Conservation (phyloP, 805 yeast species). For the Monosporozyma unispora region DNA sequence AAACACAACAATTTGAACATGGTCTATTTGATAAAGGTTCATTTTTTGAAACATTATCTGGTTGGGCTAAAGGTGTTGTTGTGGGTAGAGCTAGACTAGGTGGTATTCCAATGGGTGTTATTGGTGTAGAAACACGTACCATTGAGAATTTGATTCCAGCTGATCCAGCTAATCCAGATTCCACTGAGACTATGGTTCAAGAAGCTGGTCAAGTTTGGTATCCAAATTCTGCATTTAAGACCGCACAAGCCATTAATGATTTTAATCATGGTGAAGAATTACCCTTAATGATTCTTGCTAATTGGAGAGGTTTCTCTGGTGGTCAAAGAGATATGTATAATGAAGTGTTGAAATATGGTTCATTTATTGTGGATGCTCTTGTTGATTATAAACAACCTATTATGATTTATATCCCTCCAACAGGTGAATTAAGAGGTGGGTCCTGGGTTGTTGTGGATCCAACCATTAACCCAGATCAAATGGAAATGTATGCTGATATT, state of each 20-base stretch:
- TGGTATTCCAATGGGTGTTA: conserved; percentile 97
- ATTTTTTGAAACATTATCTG: conserved; percentile 91
- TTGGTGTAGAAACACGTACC: conserved; percentile 87
- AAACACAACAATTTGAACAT: conserved; percentile 48
- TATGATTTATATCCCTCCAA: conserved; percentile 94
- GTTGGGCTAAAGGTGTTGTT: conserved; percentile 98
- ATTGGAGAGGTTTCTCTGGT: conserved; percentile 99
- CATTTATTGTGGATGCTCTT: conserved; percentile 93
- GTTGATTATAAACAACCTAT: conserved; percentile 95
- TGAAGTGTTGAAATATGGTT: conserved; percentile 94
- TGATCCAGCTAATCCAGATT: conserved; percentile 96
- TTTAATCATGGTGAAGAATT: conserved; percentile 97
- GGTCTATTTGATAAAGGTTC: conserved; percentile 92
- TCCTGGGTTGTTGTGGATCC: conserved; percentile 99
- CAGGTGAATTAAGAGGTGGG: conserved; percentile 98
- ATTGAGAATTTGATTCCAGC: conserved; percentile 92
- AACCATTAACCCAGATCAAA: conserved; percentile 89
- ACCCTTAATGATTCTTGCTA: conserved; percentile 94
- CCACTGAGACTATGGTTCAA: conserved; percentile 76
- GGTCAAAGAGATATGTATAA: conserved; percentile 99
- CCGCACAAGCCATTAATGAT: conserved; percentile 96
- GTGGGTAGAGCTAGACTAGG: conserved; percentile 98
- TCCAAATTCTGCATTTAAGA: conserved; percentile 98
- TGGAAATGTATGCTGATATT: conserved; percentile 98
- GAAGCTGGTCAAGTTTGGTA: conserved; percentile 99